Base-by-base conservation (phyloP, 805 yeast species). In the Debaryomyces hansenii region DNA sequence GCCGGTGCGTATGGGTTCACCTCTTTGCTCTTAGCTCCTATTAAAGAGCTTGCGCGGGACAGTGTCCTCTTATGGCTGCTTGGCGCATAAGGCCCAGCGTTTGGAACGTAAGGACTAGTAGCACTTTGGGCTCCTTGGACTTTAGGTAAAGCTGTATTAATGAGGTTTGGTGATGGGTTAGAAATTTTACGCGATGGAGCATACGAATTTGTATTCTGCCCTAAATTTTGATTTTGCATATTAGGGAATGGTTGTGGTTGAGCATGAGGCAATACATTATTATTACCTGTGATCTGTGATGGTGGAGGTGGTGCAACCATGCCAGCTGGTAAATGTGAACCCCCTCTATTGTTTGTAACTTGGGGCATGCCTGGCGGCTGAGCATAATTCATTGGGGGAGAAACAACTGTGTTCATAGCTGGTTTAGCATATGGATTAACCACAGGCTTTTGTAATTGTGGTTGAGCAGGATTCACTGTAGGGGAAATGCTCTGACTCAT, bases 1-100 rank as follows among this genome's bases (percentile, higher is more conserved):
- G 57, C 67, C 8, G 75, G 75, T 6, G 75, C 75, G 45, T 72
- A 71, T 1, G 77, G 78, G 40, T 72, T 72, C 12, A 59, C 53
- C 31, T 70, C 76, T 47, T 65, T 72, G 2, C 72, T 71, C 41
- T 59, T 68, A 6, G 57, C 71, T 2, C 76, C 76, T 10, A 72
- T 62, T 29, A 72, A 56, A 0, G 77, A 71, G 49, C 64, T 66
- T 2, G 72, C 68, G 47, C 77, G 55, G 5, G 75, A 70, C 48
- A 71, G 76, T 0, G 68, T 59, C 40, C 64, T 62, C 32, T 58
- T 55, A 49, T 59, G 56, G 28, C 51, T 56, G 34, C 59, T 58
- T 4, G 78, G 78, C 6, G 71, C 77, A 47, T 72, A 72, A 2
- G 76, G 78, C 6, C 78, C 78, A 9, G 73, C 60, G 40, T 64